Percentiles rank a stretch among this genome's conserved stretches.
These are phyloP conservation scores for Pseudozyma thailandica DNA, from an alignment of 1,284 basidiomycete genomes.

Conservation along the genomic window DNA sequence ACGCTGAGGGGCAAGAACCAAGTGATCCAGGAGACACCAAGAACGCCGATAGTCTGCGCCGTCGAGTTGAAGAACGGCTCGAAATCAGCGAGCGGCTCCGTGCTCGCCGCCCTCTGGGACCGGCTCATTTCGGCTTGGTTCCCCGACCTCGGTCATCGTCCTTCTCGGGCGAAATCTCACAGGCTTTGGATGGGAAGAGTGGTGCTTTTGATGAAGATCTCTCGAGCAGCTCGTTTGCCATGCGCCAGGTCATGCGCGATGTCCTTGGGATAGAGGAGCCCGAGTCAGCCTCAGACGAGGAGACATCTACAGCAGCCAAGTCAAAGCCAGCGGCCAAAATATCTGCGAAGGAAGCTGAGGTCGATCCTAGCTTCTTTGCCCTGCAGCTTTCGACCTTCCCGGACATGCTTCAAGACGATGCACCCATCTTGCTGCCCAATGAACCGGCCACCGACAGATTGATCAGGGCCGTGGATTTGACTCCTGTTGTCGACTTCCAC, in stretches of 20 bases:
- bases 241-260: constrained; percentile 53
- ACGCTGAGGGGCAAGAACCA: background rate
- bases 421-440: constrained; percentile 70
- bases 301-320: constrained; percentile 2
- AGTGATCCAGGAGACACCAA: background rate
- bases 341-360: constrained; percentile 52
- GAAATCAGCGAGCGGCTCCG: constrained; percentile 50
- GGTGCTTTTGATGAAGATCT: constrained; percentile 16
- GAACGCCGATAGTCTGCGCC: constrained; percentile 17
- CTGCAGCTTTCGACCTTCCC: constrained; percentile 78
- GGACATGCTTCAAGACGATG: constrained; percentile 63
- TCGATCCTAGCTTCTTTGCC: constrained; percentile 88
- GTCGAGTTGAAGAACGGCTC: constrained; percentile 42
- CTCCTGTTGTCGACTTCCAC: constrained; percentile 96
- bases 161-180: constrained; percentile 73
- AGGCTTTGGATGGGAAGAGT: constrained; percentile 1
- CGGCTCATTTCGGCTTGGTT: constrained; percentile 52
- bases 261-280: constrained; percentile 32
- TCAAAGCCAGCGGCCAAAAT: constrained; percentile 10
- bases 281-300: background rate
- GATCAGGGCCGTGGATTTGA: constrained; percentile 80
- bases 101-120: constrained; percentile 41
- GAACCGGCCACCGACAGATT: constrained; percentile 74
- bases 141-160: constrained; percentile 74
- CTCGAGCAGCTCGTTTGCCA: constrained; percentile 33